A percentile compares a stretch with the other conserved stretches of the same genome.
These are phyloP conservation scores for Capsicum chinense DNA, from an alignment of 257 asterid species.

Conservation along the genomic window DNA sequence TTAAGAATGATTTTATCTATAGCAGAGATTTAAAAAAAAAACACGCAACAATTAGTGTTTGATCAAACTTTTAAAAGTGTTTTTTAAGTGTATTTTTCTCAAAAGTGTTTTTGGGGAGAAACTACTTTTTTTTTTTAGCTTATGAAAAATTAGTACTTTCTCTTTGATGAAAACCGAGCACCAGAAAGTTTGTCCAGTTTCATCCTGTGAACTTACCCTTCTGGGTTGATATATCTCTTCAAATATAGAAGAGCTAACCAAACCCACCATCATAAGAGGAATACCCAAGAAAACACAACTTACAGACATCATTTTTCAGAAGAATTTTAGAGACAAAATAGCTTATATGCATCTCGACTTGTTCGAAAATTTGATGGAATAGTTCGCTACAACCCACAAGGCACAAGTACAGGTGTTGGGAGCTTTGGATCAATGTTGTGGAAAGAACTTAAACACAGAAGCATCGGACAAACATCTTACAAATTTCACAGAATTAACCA, in stretches of 20 bases:
- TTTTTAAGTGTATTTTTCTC: too few species aligned
- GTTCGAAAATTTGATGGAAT: not conserved
- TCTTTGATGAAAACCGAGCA: constrained; percentile 34
- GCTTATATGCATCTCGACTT: too few species aligned
- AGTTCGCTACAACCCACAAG: not conserved
- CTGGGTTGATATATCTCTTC: constrained; percentile 65
- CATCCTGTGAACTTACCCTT: constrained; percentile 51
- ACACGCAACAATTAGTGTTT: too few species aligned
- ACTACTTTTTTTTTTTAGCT: too few species aligned
- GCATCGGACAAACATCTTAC: not conserved
- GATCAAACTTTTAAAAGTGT: too few species aligned
- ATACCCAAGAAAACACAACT: not conserved
- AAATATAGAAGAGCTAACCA: constrained; percentile 48
- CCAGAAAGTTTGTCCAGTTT: too few species aligned
- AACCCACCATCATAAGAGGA: constrained; percentile 38
- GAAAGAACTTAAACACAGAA: not conserved
- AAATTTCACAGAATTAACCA: not conserved
- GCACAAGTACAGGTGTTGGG: not conserved
- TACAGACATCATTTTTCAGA: not conserved
- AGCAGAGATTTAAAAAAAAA: too few species aligned
- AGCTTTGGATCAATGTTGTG: not conserved
- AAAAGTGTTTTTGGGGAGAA: too few species aligned
- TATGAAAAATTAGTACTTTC: constrained; percentile 44
- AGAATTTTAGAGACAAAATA: not conserved
- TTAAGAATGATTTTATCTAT: too few species aligned